phyloP scores from a whole-genome alignment of 148 eudicot species.

The Persicaria maculosa region DNA sequence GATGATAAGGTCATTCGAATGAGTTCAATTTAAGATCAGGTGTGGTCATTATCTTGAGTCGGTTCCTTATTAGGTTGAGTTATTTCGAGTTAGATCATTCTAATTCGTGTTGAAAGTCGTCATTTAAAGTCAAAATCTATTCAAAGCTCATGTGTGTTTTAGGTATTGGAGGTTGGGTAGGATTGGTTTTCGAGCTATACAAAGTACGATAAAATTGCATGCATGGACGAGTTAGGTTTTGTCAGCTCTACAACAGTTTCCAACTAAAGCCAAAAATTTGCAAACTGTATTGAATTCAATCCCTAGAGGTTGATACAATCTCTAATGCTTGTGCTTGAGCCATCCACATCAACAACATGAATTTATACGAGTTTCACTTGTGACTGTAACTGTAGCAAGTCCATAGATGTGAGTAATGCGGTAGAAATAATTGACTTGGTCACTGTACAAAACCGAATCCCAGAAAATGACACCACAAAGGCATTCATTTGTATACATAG shows the following conservation, averaged over 20 bases:
- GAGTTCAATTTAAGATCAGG: too few relatives aligned
- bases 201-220: too few relatives aligned
- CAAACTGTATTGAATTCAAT: neutral
- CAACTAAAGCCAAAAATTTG: neutral
- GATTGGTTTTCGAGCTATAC: too few relatives aligned
- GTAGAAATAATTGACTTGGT: neutral
- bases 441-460: neutral
- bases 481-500: neutral
- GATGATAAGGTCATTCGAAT: too few relatives aligned
- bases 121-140: too few relatives aligned
- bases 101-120: too few relatives aligned
- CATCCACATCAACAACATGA: neutral
- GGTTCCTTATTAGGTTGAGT: too few relatives aligned
- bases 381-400: neutral
- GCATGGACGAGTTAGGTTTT: too few relatives aligned
- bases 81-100: too few relatives aligned
- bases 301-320: neutral
- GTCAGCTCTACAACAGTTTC: neutral
- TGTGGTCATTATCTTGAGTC: too few relatives aligned
- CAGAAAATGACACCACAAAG: constrained; percentile 6
- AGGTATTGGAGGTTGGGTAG: too few relatives aligned
- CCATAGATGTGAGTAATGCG: neutral
- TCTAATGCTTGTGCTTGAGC: neutral
- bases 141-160: too few relatives aligned
- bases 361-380: neutral